These are phyloP conservation scores for Trichoderma oligosporum DNA, from an alignment of 2,329 filamentous ascomycete species.

Conservation along the genomic window DNA sequence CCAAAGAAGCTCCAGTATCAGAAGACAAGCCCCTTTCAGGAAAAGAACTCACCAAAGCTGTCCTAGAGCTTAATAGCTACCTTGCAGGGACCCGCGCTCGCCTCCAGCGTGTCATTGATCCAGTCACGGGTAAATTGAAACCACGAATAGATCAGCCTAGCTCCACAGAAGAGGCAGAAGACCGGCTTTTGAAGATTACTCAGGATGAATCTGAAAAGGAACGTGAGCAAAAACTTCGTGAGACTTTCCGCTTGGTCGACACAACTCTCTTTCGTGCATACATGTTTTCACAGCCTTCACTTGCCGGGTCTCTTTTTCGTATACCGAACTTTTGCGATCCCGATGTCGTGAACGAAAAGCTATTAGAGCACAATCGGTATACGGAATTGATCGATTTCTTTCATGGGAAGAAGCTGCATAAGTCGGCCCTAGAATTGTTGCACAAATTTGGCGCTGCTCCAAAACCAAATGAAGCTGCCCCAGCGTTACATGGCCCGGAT, in stretches of 20 bases:
- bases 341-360: slow-evolving; percentile 86
- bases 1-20: slow-evolving; percentile 40
- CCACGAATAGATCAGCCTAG: slow-evolving; percentile 43
- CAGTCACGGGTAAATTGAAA: slow-evolving; percentile 59
- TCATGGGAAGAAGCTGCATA: slow-evolving; percentile 89
- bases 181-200: slow-evolving; percentile 50
- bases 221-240: slow-evolving; percentile 66
- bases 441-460: slow-evolving; percentile 69
- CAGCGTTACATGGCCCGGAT: slow-evolving; percentile 69
- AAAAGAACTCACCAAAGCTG: slow-evolving; percentile 77
- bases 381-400: slow-evolving; percentile 97
- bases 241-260: slow-evolving; percentile 81
- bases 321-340: slow-evolving; percentile 97
- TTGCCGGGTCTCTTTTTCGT: slow-evolving; percentile 87
- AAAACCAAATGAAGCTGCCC: slow-evolving; percentile 47
- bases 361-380: slow-evolving; percentile 84
- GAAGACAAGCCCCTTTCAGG: slow-evolving; percentile 62
- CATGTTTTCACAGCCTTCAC: slow-evolving; percentile 83
- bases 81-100: slow-evolving; percentile 77
- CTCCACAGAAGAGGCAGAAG: slow-evolving; percentile 49
- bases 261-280: slow-evolving; percentile 92
- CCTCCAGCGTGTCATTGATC: slow-evolving; percentile 59
- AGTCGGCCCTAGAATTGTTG: slow-evolving; percentile 77
- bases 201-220: slow-evolving; percentile 51
- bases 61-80: slow-evolving; percentile 80